Base-by-base conservation (phyloP, 345 rosid genomes). In the Gossypium ekmanianum region DNA sequence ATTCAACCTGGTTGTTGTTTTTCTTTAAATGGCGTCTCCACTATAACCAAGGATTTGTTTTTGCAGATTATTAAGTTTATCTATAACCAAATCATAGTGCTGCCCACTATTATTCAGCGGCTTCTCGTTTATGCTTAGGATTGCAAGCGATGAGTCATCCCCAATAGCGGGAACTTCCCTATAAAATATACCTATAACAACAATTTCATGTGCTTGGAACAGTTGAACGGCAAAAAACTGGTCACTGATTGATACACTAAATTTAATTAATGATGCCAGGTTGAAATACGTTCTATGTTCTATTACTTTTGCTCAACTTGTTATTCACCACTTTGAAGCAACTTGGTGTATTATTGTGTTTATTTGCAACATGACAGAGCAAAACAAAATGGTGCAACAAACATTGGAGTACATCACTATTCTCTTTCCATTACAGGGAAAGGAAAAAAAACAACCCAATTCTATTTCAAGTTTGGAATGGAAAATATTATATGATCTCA, bases 81-180 rank as follows among this genome's bases (percentile, higher is more conserved):
- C 9, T 26, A 16, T 69, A 27, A 50, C 44, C 73, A 27, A 50
- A 69, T 17, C 26, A 20, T 16, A 24, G 24, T 26, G 59, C 73
- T 26, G 34, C 29, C 73, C 58, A 9, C 59, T 9, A 68, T 13
- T 58, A 51, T 69, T 18, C 16, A 51, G 59, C 73, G 26, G 61
- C 73, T 51, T 50, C 59, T 69, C 73, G 73, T 0, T 51, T 17
- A 51, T 69, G 73, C 45, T 51, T 50, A 9, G 18, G 17, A 68
- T 68, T 0, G 56, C 27, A 3, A 68, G 12, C 9, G 43, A 51
- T 69, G 73, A 17, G 73, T 69, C 73, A 51, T 51, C 73, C 73
- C 26, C 61, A 17, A 51, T 27, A 51, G 47, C 61, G 26, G 73
- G 73, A 69, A 69, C 61, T 51, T 51, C 17, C 39, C 58, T 5